A percentile compares a stretch with the other conserved stretches of the same genome.
These are phyloP conservation scores for Aspergillus awamori DNA, from an alignment of 2,329 filamentous ascomycete genomes.

Conservation along the genomic window DNA sequence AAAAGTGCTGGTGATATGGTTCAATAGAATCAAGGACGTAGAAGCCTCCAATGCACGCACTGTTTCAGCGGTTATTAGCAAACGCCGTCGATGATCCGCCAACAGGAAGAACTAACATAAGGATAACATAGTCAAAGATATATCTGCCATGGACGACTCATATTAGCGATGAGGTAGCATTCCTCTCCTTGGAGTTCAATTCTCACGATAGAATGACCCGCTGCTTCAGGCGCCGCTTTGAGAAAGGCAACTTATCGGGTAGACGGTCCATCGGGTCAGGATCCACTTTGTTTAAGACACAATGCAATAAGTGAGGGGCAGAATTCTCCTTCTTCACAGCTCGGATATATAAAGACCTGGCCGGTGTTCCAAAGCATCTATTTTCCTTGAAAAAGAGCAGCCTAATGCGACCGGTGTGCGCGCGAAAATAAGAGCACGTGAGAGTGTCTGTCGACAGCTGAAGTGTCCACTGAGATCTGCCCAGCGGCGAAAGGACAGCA, in stretches of 20 bases:
- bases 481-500: not conserved
- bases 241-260: constrained; percentile 54
- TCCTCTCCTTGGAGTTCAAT: not conserved
- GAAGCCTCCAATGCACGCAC: constrained; percentile 56
- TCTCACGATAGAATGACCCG: constrained; percentile 58
- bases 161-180: not conserved
- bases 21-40: constrained; percentile 56
- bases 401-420: not conserved
- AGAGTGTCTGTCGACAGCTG: not conserved
- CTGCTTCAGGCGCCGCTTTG: constrained; percentile 54
- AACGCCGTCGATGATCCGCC: not conserved
- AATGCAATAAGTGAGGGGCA: not conserved
- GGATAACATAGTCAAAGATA: constrained; percentile 61
- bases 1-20: constrained; percentile 62
- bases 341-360: not conserved
- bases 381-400: not conserved
- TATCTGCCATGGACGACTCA: constrained; percentile 45
- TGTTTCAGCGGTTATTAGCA: constrained; percentile 32
- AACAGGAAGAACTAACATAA: constrained; percentile 50
- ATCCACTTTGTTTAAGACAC: not conserved
- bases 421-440: not conserved
- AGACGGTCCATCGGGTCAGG: constrained; percentile 31
- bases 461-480: not conserved
- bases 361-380: not conserved
- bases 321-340: not conserved